phyloP scores from a whole-genome alignment of 768 basidiomycete genomes.

The Trametes villosa region DNA sequence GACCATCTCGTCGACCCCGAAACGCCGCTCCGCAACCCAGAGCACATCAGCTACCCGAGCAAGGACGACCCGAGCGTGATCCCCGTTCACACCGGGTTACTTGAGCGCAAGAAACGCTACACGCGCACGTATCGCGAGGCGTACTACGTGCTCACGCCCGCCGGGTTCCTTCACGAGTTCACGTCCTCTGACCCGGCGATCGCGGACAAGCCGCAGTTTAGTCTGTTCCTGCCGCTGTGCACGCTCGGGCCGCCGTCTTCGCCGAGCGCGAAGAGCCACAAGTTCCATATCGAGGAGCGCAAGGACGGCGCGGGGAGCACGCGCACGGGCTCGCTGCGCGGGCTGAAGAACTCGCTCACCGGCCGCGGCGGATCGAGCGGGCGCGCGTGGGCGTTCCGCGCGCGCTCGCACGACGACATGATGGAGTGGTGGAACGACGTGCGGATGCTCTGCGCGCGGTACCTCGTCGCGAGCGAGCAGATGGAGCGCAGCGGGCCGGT shows the following conservation, averaged over 20 bases:
- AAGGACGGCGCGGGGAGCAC: conserved; percentile 79
- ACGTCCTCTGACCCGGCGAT: conserved; percentile 70
- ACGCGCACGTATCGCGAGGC: conserved; percentile 84
- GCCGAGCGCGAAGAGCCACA: conserved; percentile 73
- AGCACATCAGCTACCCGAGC: conserved; percentile 80
- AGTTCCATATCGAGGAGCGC: conserved; percentile 95
- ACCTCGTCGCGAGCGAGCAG: conserved; percentile 91
- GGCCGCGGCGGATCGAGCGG: conserved; percentile 42
- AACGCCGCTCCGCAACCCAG: conserved; percentile 85
- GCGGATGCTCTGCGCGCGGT: conserved; percentile 89
- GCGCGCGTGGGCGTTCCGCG: conserved; percentile 88
- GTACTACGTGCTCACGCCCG: conserved; percentile 92
- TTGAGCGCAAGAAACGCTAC: conserved; percentile 96
- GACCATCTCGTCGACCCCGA: conserved; percentile 98
- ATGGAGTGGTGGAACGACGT: conserved; percentile 99
- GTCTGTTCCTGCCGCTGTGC: conserved; percentile 91
- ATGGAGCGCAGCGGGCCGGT: conserved; percentile 93
- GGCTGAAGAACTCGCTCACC: conserved; percentile 36
- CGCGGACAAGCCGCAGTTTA: conserved; percentile 71
- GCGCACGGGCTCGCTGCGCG: conserved; percentile 57
- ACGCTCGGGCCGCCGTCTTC: conserved; percentile 91
- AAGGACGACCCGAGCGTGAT: conserved; percentile 88
- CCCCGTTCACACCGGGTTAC: conserved; percentile 84
- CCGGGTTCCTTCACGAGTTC: conserved; percentile 96
- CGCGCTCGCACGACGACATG: conserved; percentile 92